Evolutionary conservation across 129 eudicot species (phyloP), one percentile per base, ranked within the genome.

Genomic region (Scalesia atractyloides): DNA sequence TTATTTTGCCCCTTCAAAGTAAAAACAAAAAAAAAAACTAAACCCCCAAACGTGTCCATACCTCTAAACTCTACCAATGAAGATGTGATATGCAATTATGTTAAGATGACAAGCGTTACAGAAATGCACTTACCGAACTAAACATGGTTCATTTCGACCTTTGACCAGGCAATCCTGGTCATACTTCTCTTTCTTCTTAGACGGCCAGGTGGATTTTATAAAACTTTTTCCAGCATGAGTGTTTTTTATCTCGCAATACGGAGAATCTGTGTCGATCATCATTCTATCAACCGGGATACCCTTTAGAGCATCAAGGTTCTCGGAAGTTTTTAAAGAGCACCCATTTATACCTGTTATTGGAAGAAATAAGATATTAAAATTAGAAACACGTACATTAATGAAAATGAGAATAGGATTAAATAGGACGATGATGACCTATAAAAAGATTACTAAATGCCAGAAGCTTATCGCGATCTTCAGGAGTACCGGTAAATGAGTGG

Each of bases 201-300:
- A 91, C 68, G 93, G 85, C 97, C 96, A 95, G 15, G 74, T 69
- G 53, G 97, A 90, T 81, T 82, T 88, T 36, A 95, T 84, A 46
- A 76, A 83, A 13, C 67, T 80, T 49, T 88, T 83, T 58, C 96
- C 99, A 51, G 96, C 96, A 88, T 88, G 97, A 62, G 96, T 91
- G 74, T 85, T 95, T 85, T 91, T 95, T 57, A 95, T 91, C 64
- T 95, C 99, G 83, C 99, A 95, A 73, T 95, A 95, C 17, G 99
- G 97, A 53, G 99, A 86, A 91, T 95, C 99, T 13, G 99, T 95
- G 81, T 95, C 97, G 15, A 95, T 95, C 97, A 95, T 95, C 91
- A 95, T 85, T 75, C 87, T 79, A 54, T 91, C 96, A 70, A 88
- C 13, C 7, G 99, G 97, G 65, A 95, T 83, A 69, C 96, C 88